A percentile compares a stretch with the other conserved stretches of the same genome.
These are phyloP conservation scores for Aspergillus spinulosporus DNA, from an alignment of 2,329 filamentous ascomycete species.

Conservation along the genomic window DNA sequence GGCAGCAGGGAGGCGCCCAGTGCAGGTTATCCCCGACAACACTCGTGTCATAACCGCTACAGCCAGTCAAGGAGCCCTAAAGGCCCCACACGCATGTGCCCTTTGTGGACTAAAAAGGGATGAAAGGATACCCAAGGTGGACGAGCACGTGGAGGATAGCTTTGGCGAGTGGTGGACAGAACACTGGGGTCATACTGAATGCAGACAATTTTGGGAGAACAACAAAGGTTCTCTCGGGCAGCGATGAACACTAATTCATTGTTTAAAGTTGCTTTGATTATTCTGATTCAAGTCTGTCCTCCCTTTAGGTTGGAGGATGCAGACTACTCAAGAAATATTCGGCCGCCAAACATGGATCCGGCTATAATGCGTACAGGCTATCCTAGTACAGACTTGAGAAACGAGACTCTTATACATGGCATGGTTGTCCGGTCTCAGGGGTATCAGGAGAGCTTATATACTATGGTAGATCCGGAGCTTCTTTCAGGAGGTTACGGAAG, in stretches of 20 bases:
- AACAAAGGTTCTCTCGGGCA: conserved; percentile 70
- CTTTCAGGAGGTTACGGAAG: too few species aligned
- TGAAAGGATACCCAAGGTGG: conserved; percentile 74
- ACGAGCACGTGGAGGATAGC: conserved; percentile 77
- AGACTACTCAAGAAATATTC: neutral
- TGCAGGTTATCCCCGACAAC: conserved; percentile 72
- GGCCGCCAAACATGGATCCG: neutral
- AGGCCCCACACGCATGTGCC: conserved; percentile 73
- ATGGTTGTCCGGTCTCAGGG: too few species aligned
- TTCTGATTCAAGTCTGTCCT: neutral
- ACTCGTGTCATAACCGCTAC: conserved; percentile 67
- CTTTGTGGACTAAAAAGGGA: conserved; percentile 87
- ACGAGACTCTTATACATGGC: too few species aligned
- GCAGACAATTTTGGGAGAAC: conserved; percentile 80
- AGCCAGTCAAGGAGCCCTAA: conserved; percentile 65
- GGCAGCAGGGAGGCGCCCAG: conserved; percentile 40
- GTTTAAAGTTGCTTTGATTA: neutral
- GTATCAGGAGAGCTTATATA: too few species aligned
- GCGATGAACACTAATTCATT: conserved; percentile 48
- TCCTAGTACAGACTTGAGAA: too few species aligned
- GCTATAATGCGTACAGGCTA: neutral
- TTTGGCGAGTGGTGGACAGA: conserved; percentile 98
- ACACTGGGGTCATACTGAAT: conserved; percentile 78
- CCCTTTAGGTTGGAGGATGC: neutral
- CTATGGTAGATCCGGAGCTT: too few species aligned